These are phyloP conservation scores for Coffea humblotiana DNA, from an alignment of 305 asterid genomes.

Conservation along the genomic window DNA sequence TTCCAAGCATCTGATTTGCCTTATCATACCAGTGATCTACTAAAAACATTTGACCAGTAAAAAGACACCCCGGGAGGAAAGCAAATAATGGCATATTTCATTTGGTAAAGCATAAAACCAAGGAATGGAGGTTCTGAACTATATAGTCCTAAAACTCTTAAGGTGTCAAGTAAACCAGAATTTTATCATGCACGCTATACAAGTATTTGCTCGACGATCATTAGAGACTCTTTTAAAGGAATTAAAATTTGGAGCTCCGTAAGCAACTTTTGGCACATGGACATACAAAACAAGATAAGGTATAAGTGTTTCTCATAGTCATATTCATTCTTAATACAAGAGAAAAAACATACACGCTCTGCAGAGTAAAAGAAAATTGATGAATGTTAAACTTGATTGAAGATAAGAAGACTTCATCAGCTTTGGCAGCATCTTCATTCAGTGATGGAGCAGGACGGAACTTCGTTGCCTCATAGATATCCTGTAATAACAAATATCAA, in stretches of 20 bases:
- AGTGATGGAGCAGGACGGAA: conserved; percentile 67
- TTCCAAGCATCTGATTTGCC: not conserved
- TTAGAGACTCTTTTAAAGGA: too few species aligned
- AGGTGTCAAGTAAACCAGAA: not conserved
- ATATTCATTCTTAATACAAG: conserved; percentile 6
- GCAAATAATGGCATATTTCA: too few species aligned
- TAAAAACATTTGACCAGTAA: not conserved
- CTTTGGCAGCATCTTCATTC: conserved; percentile 54
- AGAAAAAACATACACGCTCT: conserved; percentile 59
- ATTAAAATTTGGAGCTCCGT: too few species aligned
- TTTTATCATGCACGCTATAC: not conserved
- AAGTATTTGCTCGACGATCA: too few species aligned
- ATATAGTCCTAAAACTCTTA: not conserved
- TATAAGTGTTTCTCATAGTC: not conserved
- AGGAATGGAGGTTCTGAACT: not conserved
- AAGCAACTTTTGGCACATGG: not conserved
- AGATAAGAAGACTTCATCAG: conserved; percentile 58
- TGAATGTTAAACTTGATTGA: conserved; percentile 66
- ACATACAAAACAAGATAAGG: not conserved
- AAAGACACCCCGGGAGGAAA: too few species aligned
- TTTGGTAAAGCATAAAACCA: not conserved
- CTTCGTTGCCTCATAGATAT: conserved; percentile 93
- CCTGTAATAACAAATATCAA: conserved; percentile 47
- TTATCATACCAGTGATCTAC: not conserved
- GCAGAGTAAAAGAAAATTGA: conserved; percentile 52